These are phyloP conservation scores for Suillus luteus DNA, from an alignment of 768 basidiomycete species.

Conservation along the genomic window DNA sequence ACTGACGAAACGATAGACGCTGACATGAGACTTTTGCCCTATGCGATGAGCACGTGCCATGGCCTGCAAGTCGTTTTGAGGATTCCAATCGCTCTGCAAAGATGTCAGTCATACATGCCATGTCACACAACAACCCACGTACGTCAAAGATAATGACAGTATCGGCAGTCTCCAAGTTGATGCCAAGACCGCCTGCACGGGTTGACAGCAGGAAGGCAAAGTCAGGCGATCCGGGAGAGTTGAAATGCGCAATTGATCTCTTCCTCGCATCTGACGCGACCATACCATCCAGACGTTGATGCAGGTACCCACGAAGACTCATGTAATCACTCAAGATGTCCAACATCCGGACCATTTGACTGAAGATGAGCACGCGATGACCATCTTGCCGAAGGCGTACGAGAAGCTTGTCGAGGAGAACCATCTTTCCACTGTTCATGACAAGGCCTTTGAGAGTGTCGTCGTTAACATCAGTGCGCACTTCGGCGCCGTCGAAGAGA, in stretches of 20 bases:
- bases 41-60: slow-evolving; percentile 99
- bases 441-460: slow-evolving; percentile 94
- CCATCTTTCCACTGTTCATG: slow-evolving; percentile 99
- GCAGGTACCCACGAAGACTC: slow-evolving; percentile 82
- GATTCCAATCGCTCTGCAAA: slow-evolving; percentile 92
- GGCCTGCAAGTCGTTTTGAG: slow-evolving; percentile 97
- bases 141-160: slow-evolving; percentile 99
- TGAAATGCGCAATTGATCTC: slow-evolving; percentile 96
- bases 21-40: slow-evolving; percentile 98
- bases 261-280: slow-evolving; percentile 92
- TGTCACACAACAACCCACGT: slow-evolving; percentile 35
- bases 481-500: slow-evolving; percentile 95
- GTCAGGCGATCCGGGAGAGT: slow-evolving; percentile 88
- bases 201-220: slow-evolving; percentile 97
- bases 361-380: slow-evolving; percentile 97
- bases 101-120: slow-evolving; percentile 15
- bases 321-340: slow-evolving; percentile 99
- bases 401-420: slow-evolving; percentile 96
- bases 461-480: slow-evolving; percentile 57
- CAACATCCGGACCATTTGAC: slow-evolving; percentile 98
- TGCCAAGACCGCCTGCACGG: slow-evolving; percentile 94
- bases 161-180: slow-evolving; percentile 98
- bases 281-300: slow-evolving; percentile 95
- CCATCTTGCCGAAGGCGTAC: slow-evolving; percentile 85
- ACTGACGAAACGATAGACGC: slow-evolving; percentile 96